Percentiles rank a stretch among this genome's conserved stretches.
Evolutionary conservation across 2,329 filamentous ascomycete species (phyloP).

Genomic region (Peltaster fructicola): DNA sequence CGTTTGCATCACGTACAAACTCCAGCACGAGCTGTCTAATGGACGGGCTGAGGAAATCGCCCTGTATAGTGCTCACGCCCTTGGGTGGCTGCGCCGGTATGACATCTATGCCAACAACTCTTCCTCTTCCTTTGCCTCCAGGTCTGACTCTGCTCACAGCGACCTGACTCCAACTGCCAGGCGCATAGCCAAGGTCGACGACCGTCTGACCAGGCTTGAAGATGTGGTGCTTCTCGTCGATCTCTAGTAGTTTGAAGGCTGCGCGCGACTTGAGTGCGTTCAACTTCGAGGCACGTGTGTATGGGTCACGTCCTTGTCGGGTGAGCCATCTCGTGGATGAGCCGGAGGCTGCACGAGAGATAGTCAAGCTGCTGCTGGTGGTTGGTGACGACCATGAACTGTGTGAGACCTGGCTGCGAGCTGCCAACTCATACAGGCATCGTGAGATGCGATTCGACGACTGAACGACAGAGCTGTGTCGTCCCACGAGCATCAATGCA

Average conservation of each 20-base stretch:
- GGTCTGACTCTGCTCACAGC: slow-evolving; percentile 64
- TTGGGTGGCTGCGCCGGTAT: slow-evolving; percentile 80
- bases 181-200: slow-evolving; percentile 73
- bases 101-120: slow-evolving; percentile 81
- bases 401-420: no score
- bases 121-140: slow-evolving; percentile 37
- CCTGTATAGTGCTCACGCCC: slow-evolving; percentile 88
- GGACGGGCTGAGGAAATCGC: slow-evolving; percentile 63
- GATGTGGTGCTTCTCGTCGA: slow-evolving; percentile 64
- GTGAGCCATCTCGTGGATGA: slow-evolving; percentile 70
- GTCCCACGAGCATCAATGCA: no score
- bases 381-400: no score
- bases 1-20: slow-evolving; percentile 53
- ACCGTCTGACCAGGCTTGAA: slow-evolving; percentile 72
- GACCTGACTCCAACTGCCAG: slow-evolving; percentile 54
- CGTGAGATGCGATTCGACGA: slow-evolving; percentile 1
- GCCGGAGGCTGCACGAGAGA: slow-evolving; percentile 16
- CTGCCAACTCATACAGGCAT: no score
- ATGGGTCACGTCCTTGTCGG: slow-evolving; percentile 57
- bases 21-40: slow-evolving; percentile 63
- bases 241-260: slow-evolving; percentile 83
- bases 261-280: slow-evolving; percentile 74
- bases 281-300: slow-evolving; percentile 57
- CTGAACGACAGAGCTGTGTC: no score
- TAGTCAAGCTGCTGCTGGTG: slow-evolving; percentile 2